phyloP scores from a whole-genome alignment of 2,329 filamentous ascomycete species.

The Pseudocercospora pini-densiflorae region DNA sequence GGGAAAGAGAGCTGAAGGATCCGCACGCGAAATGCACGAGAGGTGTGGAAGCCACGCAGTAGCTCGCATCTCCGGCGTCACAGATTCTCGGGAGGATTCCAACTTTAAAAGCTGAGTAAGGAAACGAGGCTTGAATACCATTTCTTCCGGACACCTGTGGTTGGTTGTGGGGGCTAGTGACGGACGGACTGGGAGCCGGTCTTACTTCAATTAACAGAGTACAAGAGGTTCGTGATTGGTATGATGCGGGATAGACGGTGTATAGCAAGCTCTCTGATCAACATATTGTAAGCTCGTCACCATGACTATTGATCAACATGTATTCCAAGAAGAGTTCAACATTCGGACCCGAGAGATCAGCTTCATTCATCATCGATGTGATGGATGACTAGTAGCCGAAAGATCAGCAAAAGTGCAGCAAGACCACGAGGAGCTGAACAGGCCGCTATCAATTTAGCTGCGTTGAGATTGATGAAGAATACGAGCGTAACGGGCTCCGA shows the following conservation, averaged over 20 bases:
- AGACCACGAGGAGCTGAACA: neutral
- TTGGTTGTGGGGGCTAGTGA: neutral
- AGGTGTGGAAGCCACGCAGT: neutral
- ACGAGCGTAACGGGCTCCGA: neutral
- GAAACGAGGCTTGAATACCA: neutral
- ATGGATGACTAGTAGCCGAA: neutral
- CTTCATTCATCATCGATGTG: neutral
- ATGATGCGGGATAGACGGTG: too few relatives aligned
- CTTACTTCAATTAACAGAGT: too few relatives aligned
- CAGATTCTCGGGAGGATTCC: neutral
- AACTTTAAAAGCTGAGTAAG: slow-evolving; percentile 3
- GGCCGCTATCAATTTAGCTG: neutral
- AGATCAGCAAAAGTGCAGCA: neutral
- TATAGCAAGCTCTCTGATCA: too few relatives aligned
- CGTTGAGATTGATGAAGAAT: neutral
- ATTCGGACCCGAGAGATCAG: neutral
- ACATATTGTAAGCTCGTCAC: too few relatives aligned
- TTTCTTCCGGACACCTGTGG: neutral
- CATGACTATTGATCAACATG: too few relatives aligned
- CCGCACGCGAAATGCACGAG: neutral
- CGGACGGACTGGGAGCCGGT: too few relatives aligned
- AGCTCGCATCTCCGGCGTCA: neutral
- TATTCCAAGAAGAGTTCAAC: neutral
- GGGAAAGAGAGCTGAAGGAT: neutral
- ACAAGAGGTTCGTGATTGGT: too few relatives aligned